These are phyloP conservation scores for Microbotryum scabiosae DNA, from an alignment of 1,284 basidiomycete species.

Conservation along the genomic window DNA sequence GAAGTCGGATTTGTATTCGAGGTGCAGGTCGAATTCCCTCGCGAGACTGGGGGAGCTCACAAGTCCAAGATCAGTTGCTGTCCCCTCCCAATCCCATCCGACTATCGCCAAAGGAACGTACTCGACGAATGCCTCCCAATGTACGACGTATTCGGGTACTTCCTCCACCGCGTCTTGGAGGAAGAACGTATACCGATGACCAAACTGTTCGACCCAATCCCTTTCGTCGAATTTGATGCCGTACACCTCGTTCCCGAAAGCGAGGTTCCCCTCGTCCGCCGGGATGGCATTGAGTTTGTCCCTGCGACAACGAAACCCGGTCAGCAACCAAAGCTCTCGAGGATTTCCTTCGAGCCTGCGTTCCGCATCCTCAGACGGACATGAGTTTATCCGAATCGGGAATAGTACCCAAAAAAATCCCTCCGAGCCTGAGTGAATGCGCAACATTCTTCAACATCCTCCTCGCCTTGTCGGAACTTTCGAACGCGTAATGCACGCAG, in stretches of 20 bases:
- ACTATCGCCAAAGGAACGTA: slow-evolving; percentile 42
- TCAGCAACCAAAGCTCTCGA: neutral
- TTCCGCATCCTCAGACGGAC: too few relatives aligned
- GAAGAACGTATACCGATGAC: slow-evolving; percentile 89
- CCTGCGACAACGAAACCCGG: slow-evolving; percentile 48
- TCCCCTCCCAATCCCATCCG: neutral
- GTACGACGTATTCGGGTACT: slow-evolving; percentile 92
- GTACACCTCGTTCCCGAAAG: slow-evolving; percentile 87
- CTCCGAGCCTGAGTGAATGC: slow-evolving; percentile 68
- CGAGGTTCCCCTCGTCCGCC: slow-evolving; percentile 47
- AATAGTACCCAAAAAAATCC: slow-evolving; percentile 87
- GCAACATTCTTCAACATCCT: slow-evolving; percentile 91
- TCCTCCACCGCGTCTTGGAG: slow-evolving; percentile 91
- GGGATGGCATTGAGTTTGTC: slow-evolving; percentile 61
- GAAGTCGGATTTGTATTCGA: slow-evolving; percentile 77
- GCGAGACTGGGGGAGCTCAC: slow-evolving; percentile 56
- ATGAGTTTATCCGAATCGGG: slow-evolving; percentile 73
- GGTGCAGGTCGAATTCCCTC: slow-evolving; percentile 64
- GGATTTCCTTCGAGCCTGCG: too few relatives aligned
- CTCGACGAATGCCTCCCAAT: slow-evolving; percentile 86
- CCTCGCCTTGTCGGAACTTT: slow-evolving; percentile 71
- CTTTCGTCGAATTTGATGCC: slow-evolving; percentile 67
- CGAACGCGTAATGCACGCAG: slow-evolving; percentile 99
- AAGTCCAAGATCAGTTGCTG: neutral
- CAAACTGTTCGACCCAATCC: slow-evolving; percentile 50